A percentile compares a stretch with the other conserved stretches of the same genome.
phyloP scores from a whole-genome alignment of 1,284 basidiomycete genomes.

The Ceratorhiza oryzae-sativae region DNA sequence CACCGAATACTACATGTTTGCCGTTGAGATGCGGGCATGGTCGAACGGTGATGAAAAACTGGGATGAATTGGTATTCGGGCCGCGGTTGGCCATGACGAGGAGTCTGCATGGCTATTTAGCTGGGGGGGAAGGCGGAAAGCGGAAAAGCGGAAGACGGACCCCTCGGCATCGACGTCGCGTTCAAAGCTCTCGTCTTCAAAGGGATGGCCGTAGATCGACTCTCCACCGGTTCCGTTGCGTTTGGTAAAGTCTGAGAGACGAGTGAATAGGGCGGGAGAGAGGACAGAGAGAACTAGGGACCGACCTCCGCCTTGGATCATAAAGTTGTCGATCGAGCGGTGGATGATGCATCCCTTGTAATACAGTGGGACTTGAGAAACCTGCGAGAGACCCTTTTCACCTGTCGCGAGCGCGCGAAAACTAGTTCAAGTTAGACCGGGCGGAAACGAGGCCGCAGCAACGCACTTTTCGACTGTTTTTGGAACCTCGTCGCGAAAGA shows the following conservation, averaged over 20 bases:
- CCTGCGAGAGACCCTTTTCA: conserved; percentile 74
- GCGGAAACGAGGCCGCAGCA: not conserved
- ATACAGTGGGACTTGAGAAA: conserved; percentile 72
- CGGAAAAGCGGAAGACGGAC: conserved; percentile 45
- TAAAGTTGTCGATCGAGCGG: conserved; percentile 82
- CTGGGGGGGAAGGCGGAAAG: conserved; percentile 4
- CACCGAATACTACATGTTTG: conserved; percentile 81
- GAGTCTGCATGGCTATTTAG: conserved; percentile 53
- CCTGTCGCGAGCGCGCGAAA: conserved; percentile 90
- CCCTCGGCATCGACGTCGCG: conserved; percentile 70
- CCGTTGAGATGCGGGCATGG: conserved; percentile 76
- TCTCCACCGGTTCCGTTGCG: conserved; percentile 84
- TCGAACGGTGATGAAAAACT: conserved; percentile 82
- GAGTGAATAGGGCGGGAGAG: too few species aligned
- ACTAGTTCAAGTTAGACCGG: conserved; percentile 53
- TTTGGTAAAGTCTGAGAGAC: conserved; percentile 70
- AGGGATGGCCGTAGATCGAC: conserved; percentile 78
- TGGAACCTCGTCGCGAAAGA: conserved; percentile 77
- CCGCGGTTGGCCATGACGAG: conserved; percentile 85
- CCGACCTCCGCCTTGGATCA: conserved; percentile 84
- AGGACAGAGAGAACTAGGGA: conserved; percentile 9
- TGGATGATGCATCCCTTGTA: conserved; percentile 85
- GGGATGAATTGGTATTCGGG: conserved; percentile 79
- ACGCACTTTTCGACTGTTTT: conserved; percentile 86
- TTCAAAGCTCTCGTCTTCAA: conserved; percentile 77